Percentiles rank a stretch among this genome's conserved stretches.
Conservation (phyloP, 1,284 basidiomycete species). For the Sphaerobolus stellatus region DNA sequence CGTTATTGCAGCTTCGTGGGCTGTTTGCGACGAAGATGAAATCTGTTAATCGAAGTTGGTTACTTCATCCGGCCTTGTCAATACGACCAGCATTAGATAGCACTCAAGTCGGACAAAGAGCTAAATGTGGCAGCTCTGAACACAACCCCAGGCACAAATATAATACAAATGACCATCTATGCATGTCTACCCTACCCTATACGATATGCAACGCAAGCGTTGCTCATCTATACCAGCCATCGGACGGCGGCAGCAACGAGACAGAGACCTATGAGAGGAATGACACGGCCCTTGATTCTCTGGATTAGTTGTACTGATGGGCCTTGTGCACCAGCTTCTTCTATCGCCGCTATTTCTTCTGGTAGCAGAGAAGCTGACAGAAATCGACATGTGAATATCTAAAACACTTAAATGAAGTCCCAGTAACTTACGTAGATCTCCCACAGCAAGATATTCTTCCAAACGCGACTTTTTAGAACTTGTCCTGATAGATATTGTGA, state of each 20-base stretch:
- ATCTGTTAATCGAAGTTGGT: too few relatives aligned
- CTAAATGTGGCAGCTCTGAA: too few relatives aligned
- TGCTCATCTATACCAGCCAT: too few relatives aligned
- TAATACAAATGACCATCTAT: too few relatives aligned
- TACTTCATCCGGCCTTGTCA: too few relatives aligned
- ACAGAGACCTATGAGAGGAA: background rate
- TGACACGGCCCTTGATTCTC: background rate
- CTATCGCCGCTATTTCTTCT: conserved; percentile 58
- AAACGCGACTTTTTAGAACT: conserved; percentile 54
- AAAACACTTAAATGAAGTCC: background rate
- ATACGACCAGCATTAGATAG: too few relatives aligned
- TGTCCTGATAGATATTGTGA: conserved; percentile 42
- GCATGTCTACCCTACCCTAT: too few relatives aligned
- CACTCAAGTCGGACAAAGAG: too few relatives aligned
- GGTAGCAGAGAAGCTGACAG: conserved; percentile 32
- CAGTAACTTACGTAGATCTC: conserved; percentile 40
- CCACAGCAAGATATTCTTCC: conserved; percentile 55
- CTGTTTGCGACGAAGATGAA: too few relatives aligned
- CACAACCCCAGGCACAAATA: too few relatives aligned
- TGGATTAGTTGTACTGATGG: background rate
- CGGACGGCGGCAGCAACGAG: background rate
- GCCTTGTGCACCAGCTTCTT: conserved; percentile 50
- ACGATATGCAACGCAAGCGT: too few relatives aligned
- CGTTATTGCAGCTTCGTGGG: too few relatives aligned
- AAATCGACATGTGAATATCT: conserved; percentile 1